Evolutionary conservation across 768 basidiomycete species (phyloP), one percentile per base, ranked within the genome.

Genomic region (Lactifluus rugatus): DNA sequence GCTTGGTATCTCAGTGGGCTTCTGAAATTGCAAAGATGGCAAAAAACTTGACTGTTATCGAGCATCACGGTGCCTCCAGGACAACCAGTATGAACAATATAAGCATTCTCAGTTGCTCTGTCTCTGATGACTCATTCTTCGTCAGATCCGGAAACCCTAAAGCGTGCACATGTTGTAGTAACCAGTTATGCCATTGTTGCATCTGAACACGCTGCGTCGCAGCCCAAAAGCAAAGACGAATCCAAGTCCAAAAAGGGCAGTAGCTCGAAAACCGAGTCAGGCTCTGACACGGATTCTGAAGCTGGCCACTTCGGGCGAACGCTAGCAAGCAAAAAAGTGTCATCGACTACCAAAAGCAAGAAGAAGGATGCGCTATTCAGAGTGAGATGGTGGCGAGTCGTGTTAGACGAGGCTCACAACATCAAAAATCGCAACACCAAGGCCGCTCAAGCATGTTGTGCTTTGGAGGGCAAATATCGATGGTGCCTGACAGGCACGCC

Each of bases 341-440:
- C 67, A 1, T 72, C 76, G 34, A 65, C 68, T 11, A 68, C 67
- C 48, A 70, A 72, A 4, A 71, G 70, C 42, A 82, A 81, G 70
- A 66, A 65, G 19, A 83, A 80, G 61, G 77, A 80, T 63, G 84
- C 86, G 0, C 65, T 99, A 21, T 96, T 89, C 65, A 77, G 78
- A 17, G 77, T 90, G 25, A 83, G 83, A 63, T 97, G 90, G 87
- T 87, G 82, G 72, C 78, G 91, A 11, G 76, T 95, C 48, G 87
- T 97, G 26, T 79, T 97, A 89, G 93, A 96, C 66, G 93, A 96
- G 67, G 93, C 93, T 0, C 93, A 96, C 68, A 89, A 87, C 65
- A 95, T 96, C 75, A 95, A 94, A 76, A 92, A 93, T 66, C 76
- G 81, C 50, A 84, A 77, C 36, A 89, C 86, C 0, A 88, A 91